Percentiles rank a stretch among this genome's conserved stretches.
These are phyloP conservation scores for Bidens hawaiensis DNA, from an alignment of 140 eudicot species.

Conservation along the genomic window DNA sequence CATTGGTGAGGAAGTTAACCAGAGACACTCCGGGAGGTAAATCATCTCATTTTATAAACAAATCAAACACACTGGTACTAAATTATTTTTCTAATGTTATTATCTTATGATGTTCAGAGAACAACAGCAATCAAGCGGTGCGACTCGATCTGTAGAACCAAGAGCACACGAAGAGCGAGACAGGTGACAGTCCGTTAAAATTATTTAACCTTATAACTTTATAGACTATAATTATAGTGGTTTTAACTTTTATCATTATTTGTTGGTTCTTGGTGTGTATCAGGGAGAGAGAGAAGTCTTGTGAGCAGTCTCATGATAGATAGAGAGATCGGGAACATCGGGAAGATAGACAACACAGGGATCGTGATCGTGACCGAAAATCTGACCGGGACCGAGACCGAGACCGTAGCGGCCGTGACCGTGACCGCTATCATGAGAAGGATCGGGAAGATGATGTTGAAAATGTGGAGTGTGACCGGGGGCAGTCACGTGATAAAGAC, in stretches of 20 bases:
- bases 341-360: conserved; percentile 74
- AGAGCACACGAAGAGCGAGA: conserved; percentile 68
- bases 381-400: conserved; percentile 52
- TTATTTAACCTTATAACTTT: background rate
- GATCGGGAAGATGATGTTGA: conserved; percentile 56
- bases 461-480: conserved; percentile 42
- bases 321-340: conserved; percentile 74
- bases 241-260: too few relatives aligned
- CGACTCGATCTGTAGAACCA: conserved; percentile 83
- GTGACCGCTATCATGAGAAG: conserved; percentile 50
- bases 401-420: conserved; percentile 40
- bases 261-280: background rate
- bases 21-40: conserved; percentile 70
- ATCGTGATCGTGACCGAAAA: conserved; percentile 59
- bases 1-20: conserved; percentile 81
- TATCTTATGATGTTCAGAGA: conserved; percentile 56
- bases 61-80: too few relatives aligned
- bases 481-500: conserved; percentile 68
- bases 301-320: conserved; percentile 76
- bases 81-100: too few relatives aligned
- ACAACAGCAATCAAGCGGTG: conserved; percentile 55
- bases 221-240: too few relatives aligned
- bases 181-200: conserved; percentile 23
- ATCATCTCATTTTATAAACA: background rate
- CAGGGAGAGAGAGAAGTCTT: conserved; percentile 91